Evolutionary conservation across 768 basidiomycete genomes (phyloP), one percentile per base, ranked within the genome.

Genomic region (Pleurotus platypus): DNA sequence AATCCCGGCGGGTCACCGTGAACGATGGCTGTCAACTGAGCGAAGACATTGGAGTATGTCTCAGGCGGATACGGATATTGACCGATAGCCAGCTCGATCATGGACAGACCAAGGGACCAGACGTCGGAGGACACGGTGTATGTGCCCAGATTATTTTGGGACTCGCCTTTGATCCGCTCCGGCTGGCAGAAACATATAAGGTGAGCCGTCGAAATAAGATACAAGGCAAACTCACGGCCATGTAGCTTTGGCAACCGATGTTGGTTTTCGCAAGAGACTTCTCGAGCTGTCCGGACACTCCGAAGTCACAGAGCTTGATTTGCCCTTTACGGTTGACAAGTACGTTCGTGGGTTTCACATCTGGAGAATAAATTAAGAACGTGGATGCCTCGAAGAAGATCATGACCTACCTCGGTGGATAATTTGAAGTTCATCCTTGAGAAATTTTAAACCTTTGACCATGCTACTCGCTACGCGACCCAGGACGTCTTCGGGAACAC

Each of bases 51-150:
- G 58, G 86, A 84, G 69, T 97, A 99, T 5, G 94, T 96, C 75
- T 98, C 95, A 24, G 95, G 95, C 27, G 96, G 96, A 67, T 97
- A 99, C 1, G 96, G 96, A 70, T 99, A 98, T 66, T 83, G 71
- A 66, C 89, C 95, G 64, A 91, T 78, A 2, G 89, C 92, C 61
- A 96, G 86, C 71, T 99, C 96, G 65, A 98, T 92, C 69, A 97
- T 87, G 4, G 91, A 89, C 45, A 98, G 78, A 11, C 96, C 96
- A 18, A 98, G 84, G 5, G 94, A 97, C 96, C 96, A 99, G 12
- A 99, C 90, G 67, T 99, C 97, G 8, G 94, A 95, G 4, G 94
- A 90, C 55, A 98, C 94, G 16, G 94, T 94, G 72, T 99, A 99
- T 3, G 94, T 92, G 30, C 89, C 86, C 48, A 89, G 75, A 57